Evolutionary conservation across 495 filamentous ascomycete genomes (phyloP), one percentile per base, ranked within the genome.

Genomic region (Hypoxylon subgilvum): DNA sequence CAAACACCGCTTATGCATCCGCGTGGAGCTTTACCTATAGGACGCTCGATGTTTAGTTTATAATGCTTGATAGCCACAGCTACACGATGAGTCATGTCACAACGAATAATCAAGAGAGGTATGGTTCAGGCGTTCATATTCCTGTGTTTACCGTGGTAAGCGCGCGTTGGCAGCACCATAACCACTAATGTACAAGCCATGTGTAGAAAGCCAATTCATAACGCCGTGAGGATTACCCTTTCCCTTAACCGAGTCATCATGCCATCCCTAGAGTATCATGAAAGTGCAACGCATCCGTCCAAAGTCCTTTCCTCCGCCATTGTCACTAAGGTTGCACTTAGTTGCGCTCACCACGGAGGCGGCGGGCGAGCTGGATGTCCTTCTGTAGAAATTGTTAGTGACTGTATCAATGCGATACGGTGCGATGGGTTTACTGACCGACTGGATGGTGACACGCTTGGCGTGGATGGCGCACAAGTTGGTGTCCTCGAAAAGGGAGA

Each of bases 391-490:
- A 62, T 52, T 73, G 73, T 80, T 74, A 81, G 76, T 43, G 62
- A n/a, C n/a, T 53, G 14, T 46, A 32, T 39, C 17, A n/a, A 36
- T 50, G 25, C 27, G 35, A 34, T 10, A 23, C 2, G 9, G 8
- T 51, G 12, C n/a, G 18, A 9, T 27, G 32, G 47, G 23, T 36
- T 23, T 68, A 73, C 75, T 66, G 56, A 77, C 74, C 56, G 81
- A 84, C 79, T 92, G 88, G 80, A 92, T 94, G 75, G 89, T 93
- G 76, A 93, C 89, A 88, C 94, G 94, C 92, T 98, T 97, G 84
- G 94, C 94, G 86, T 98, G 94, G 85, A 98, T 97, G 75, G 94
- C 94, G 84, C 94, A 97, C 50, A 98, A 80, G 86, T 97, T 98
- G 90, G 94, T 98, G 79, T 97, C 94, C 77, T 97, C 95, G 70